These are phyloP conservation scores for Ogataea ganodermae DNA, from an alignment of 805 yeast species.

Conservation along the genomic window DNA sequence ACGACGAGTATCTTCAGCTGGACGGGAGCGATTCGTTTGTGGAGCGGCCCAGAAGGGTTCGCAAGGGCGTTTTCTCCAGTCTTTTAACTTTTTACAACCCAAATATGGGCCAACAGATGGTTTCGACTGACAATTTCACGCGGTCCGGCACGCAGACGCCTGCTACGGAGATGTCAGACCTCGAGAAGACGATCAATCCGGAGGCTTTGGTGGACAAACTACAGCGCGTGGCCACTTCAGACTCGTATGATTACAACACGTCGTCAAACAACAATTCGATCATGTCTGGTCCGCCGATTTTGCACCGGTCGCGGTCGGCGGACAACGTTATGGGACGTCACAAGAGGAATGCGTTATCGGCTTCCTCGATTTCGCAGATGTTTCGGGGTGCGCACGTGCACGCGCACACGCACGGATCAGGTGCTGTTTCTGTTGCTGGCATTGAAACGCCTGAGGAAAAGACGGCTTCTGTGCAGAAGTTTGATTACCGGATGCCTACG, in stretches of 20 bases:
- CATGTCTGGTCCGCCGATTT: not conserved
- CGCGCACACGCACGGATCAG: not conserved
- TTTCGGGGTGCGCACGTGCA: constrained; percentile 1
- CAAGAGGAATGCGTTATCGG: constrained; percentile 12
- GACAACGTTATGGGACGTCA: constrained; percentile 17
- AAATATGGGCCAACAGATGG: constrained; percentile 32
- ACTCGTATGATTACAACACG: constrained; percentile 8
- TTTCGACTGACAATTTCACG: constrained; percentile 16
- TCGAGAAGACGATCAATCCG: constrained; percentile 17
- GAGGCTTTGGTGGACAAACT: constrained; percentile 23
- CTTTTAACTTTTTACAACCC: constrained; percentile 67
- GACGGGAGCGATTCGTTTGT: constrained; percentile 52
- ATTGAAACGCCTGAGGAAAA: no score
- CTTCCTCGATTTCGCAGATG: constrained; percentile 17
- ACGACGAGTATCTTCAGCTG: constrained; percentile 39
- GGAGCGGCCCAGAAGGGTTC: constrained; percentile 55
- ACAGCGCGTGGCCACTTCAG: constrained; percentile 13
- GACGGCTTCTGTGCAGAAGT: constrained; percentile 12
- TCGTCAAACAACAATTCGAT: constrained; percentile 6
- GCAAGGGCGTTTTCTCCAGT: constrained; percentile 85
- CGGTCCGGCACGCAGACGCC: constrained; percentile 28
- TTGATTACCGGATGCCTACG: constrained; percentile 21
- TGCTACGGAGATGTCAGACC: constrained; percentile 19
- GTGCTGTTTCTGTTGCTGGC: no score
- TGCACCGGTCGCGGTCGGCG: constrained; percentile 25